Base-by-base conservation (phyloP, 768 basidiomycete genomes). In the Mycena maculata region DNA sequence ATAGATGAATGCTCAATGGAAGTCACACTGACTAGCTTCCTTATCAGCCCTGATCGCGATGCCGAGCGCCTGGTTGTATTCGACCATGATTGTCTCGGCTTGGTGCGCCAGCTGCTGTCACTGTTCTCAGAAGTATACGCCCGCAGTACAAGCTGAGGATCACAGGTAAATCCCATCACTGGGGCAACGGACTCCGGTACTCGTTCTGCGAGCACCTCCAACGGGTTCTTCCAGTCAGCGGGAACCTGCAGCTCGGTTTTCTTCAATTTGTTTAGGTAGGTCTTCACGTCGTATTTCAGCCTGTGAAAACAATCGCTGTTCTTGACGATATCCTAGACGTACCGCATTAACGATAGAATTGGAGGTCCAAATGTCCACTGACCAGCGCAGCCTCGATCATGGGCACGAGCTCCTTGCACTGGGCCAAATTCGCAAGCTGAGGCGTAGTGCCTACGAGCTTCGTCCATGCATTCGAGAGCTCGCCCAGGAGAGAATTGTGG, bases 391-490 rank as follows among this genome's bases (percentile, higher is more conserved):
- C 58, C 38, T 72, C 71, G 9, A 74, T 60, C 47, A 73, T 54
- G 38, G 67, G 61, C 20, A 71, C 61, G 6, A 74, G 63, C 39
- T 28, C 42, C 10, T 52, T 42, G 48, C 67, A 71, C 6, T 25
- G 36, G 4, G 45, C 22, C 15, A 55, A 45, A 41, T 72, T 41
- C 1, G 73, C 72, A 2, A 68, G 62, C 5, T 58, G 58, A 3
- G 66, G 62, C 2, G 67, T 64, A 2, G 30, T 49, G 30, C 67
- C 72, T 0, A 70, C 71, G 1, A 38, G 56, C 3, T 25, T n/a
- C 59, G 65, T 54, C 72, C 72, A 74, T n/a, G 65, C 64, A n/a
- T 72, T 74, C 12, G 69, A 67, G 16, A 72, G 28, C 30, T 41
- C 18, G 15, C 73, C 71, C 13, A 74, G 70, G 0, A 71, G 53